Conservation (phyloP, 495 filamentous ascomycete species). For the Cercophora sp. region DNA sequence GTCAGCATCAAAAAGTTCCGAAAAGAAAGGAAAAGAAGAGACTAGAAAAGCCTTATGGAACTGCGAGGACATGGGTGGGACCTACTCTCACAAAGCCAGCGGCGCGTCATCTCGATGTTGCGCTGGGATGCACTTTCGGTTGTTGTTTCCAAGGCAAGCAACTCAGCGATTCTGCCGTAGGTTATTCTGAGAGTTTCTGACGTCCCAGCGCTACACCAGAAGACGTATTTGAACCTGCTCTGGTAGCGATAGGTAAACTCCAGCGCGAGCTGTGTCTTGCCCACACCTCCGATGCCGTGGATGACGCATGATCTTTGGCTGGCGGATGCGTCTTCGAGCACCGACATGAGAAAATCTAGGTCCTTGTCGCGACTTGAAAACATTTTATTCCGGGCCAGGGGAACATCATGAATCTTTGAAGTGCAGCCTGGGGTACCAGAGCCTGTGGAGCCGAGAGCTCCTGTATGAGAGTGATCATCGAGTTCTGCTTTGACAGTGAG, state of each 20-base stretch:
- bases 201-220: not conserved
- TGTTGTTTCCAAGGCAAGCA: too few relatives aligned
- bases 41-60: too few relatives aligned
- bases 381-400: not conserved
- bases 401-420: not conserved
- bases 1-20: too few relatives aligned
- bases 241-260: not conserved
- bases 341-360: not conserved
- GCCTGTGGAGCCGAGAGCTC: too few relatives aligned
- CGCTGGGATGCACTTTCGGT: not conserved
- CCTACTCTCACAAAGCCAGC: too few relatives aligned
- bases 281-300: not conserved
- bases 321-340: not conserved
- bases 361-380: not conserved
- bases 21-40: too few relatives aligned
- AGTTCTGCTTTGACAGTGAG: too few relatives aligned
- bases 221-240: not conserved
- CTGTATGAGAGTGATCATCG: too few relatives aligned
- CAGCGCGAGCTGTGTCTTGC: not conserved
- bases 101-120: not conserved
- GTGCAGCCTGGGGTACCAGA: too few relatives aligned
- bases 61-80: too few relatives aligned
- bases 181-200: not conserved
- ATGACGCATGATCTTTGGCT: not conserved
- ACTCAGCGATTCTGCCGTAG: not conserved